Conservation (phyloP, 345 rosid species). For the Turritis glabra region DNA sequence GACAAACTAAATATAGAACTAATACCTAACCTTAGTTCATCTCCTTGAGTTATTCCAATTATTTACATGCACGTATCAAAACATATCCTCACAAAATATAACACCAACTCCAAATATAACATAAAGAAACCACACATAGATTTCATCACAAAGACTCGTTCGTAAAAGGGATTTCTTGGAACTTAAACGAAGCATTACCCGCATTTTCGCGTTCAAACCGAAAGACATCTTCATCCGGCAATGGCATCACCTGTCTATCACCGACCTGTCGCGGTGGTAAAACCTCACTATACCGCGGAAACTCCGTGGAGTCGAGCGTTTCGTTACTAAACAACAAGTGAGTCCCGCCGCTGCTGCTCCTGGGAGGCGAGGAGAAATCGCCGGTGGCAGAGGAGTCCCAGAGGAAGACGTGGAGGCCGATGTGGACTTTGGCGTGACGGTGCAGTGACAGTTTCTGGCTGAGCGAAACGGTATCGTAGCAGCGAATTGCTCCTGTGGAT, state of each 20-base stretch:
- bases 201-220: conserved; percentile 64
- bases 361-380: conserved; percentile 38
- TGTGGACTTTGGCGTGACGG: conserved; percentile 77
- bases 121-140: background rate
- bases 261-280: conserved; percentile 44
- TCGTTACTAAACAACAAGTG: conserved; percentile 35
- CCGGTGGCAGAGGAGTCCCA: conserved; percentile 56
- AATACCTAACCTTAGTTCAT: conserved; percentile 8
- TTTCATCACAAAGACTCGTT: conserved; percentile 45
- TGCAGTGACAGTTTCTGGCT: conserved; percentile 94
- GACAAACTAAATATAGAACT: background rate
- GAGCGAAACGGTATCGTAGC: conserved; percentile 79
- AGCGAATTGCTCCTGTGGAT: conserved; percentile 82
- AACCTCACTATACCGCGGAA: conserved; percentile 32
- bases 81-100: conserved; percentile 4
- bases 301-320: conserved; percentile 33
- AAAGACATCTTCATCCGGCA: conserved; percentile 38
- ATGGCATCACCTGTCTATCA: conserved; percentile 67
- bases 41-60: conserved; percentile 4
- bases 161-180: conserved; percentile 66
- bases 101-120: conserved; percentile 16
- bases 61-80: conserved; percentile 30
- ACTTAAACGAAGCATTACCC: conserved; percentile 79
- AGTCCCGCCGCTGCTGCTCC: conserved; percentile 18
- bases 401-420: conserved; percentile 63